A percentile compares a stretch with the other conserved stretches of the same genome.
Conservation (phyloP, 768 basidiomycete genomes). For the Tricholoma terreum region DNA sequence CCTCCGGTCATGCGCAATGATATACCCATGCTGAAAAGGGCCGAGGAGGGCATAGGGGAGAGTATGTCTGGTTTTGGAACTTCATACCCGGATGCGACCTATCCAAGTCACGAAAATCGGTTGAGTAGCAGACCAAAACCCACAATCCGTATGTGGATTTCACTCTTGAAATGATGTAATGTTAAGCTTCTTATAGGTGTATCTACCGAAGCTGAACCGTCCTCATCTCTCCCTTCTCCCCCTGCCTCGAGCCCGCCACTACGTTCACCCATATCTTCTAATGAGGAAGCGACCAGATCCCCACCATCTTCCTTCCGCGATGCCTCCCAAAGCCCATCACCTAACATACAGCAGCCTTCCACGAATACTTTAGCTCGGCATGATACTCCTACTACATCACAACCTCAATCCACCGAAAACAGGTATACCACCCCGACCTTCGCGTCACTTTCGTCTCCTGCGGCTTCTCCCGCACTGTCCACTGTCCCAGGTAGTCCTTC, state of each 20-base stretch:
- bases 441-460: slow-evolving; percentile 25
- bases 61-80: slow-evolving; percentile 18
- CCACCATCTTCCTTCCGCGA: not conserved
- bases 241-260: slow-evolving; percentile 28
- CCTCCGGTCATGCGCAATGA: slow-evolving; percentile 44
- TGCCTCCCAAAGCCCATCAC: not conserved
- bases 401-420: not conserved
- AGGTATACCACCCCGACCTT: slow-evolving; percentile 18
- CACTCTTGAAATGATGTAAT: not conserved
- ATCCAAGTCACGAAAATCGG: not conserved
- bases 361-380: not conserved
- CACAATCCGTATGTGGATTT: slow-evolving; percentile 1
- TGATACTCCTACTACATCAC: not conserved
- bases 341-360: not conserved
- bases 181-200: not conserved
- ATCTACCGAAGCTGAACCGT: slow-evolving; percentile 8
- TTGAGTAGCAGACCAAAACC: not conserved
- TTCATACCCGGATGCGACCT: not conserved
- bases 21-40: slow-evolving; percentile 38
- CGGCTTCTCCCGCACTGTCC: slow-evolving; percentile 10
- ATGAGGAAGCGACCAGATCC: not conserved
- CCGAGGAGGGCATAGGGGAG: slow-evolving; percentile 44
- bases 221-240: slow-evolving; percentile 33
- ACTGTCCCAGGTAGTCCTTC: slow-evolving; percentile 15
- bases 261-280: slow-evolving; percentile 7